Evolutionary conservation across 768 basidiomycete species (phyloP).

Genomic region (Gelatoporia subvermispora): DNA sequence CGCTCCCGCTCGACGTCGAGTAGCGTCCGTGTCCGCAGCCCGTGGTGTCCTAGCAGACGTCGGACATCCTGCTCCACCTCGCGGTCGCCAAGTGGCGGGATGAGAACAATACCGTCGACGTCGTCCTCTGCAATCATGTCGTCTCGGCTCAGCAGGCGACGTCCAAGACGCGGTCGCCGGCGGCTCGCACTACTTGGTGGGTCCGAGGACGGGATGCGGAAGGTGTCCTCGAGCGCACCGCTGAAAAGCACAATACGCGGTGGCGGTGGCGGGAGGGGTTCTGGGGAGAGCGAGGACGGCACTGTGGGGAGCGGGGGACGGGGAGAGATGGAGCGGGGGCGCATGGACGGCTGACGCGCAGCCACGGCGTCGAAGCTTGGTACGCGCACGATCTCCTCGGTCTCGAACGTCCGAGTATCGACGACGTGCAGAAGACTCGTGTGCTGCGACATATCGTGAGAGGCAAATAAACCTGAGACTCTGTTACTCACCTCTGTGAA

Average conservation of each 20-base stretch:
- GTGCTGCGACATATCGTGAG: slow-evolving; percentile 44
- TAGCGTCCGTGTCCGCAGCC: slow-evolving; percentile 28
- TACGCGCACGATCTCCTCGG: slow-evolving; percentile 61
- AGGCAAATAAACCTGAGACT: background rate
- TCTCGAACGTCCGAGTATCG: slow-evolving; percentile 83
- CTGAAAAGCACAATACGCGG: slow-evolving; percentile 22
- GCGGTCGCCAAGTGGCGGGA: slow-evolving; percentile 51
- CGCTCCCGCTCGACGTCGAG: slow-evolving; percentile 3
- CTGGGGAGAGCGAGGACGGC: slow-evolving; percentile 4
- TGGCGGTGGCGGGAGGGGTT: slow-evolving; percentile 8
- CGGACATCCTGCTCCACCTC: slow-evolving; percentile 54
- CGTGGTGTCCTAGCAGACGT: slow-evolving; percentile 47
- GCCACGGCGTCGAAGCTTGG: slow-evolving; percentile 32
- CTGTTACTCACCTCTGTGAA: slow-evolving; percentile 74
- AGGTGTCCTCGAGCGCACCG: slow-evolving; percentile 49
- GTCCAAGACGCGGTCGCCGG: slow-evolving; percentile 5
- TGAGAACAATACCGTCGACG: slow-evolving; percentile 50
- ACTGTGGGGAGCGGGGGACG: slow-evolving; percentile 5
- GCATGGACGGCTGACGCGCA: slow-evolving; percentile 9
- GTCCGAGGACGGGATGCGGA: slow-evolving; percentile 34
- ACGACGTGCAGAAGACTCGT: slow-evolving; percentile 77
- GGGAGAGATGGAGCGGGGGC: slow-evolving; percentile 16
- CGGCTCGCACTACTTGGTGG: slow-evolving; percentile 4
- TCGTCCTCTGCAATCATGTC: slow-evolving; percentile 28
- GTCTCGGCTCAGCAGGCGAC: slow-evolving; percentile 17